Evolutionary conservation across 148 eudicot genomes (phyloP), one percentile per base, ranked within the genome.

Genomic region (Rhododendron vialii): DNA sequence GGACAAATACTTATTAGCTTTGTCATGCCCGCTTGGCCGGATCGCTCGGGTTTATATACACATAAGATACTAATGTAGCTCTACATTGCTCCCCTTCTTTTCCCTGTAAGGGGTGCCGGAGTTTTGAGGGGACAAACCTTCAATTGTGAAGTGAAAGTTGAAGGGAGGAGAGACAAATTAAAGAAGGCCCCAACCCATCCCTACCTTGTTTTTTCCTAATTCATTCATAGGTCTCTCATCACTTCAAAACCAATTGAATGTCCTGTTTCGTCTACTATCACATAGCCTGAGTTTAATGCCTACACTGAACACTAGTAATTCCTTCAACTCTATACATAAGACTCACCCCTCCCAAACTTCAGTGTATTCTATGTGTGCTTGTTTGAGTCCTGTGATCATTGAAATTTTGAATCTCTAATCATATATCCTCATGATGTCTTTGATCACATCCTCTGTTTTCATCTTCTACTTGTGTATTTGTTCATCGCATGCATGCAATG

Each of bases 401-500:
- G 50, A 78, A 45, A 78, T 8, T 41, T 75, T 9, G 38, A 4
- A 10, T 26, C 30, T 11, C 14, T 4, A 17, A 3, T 22, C 43
- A 13, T 41, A 8, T 10, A 22, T n/a, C 14, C 55, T 79, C 82
- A 30, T 84, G 14, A 84, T 84, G 86, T 48, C 65, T 67, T 11
- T 30, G 26, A 7, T 36, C 38, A 36, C 55, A 48, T 20, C 50
- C 36, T 84, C 81, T 30, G 67, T 13, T 84, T 36, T 84, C 80
- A 28, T 75, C 80, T 75, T 74, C 67, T 43, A 8, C 48, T 26
- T 84, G 47, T 84, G 61, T 24, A 33, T 75, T 13, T 69, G 75
- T 36, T 84, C 80, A 65, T 50, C 53, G 80, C 69, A 84, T 74
- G 80, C 86, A 75, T 74, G 86, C 78, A 50, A 8, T 50, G 86